phyloP scores from a whole-genome alignment of 305 asterid genomes.

The Salvia sclarea region DNA sequence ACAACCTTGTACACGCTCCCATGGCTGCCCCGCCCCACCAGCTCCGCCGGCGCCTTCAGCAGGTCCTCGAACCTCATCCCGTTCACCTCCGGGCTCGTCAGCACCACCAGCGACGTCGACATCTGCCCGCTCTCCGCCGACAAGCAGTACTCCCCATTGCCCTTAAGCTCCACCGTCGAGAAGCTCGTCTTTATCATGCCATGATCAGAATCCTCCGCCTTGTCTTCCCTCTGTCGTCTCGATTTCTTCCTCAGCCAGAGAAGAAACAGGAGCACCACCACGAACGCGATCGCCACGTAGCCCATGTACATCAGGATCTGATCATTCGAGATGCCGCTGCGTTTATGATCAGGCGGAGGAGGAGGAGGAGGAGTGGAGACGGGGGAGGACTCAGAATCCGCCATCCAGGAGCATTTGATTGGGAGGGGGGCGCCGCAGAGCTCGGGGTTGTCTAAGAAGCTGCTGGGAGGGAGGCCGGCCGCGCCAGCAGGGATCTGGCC shows the following conservation, averaged over 20 bases:
- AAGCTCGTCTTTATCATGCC: constrained; percentile 38
- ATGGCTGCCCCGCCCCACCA: constrained; percentile 73
- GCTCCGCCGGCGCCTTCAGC: constrained; percentile 85
- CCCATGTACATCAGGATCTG: constrained; percentile 68
- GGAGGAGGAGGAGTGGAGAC: neutral
- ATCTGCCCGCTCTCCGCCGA: constrained; percentile 38
- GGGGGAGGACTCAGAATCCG: neutral
- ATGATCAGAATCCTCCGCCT: no score
- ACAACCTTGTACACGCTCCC: constrained; percentile 74
- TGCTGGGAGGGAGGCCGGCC: constrained; percentile 28
- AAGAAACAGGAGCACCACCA: constrained; percentile 38
- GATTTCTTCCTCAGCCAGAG: constrained; percentile 45
- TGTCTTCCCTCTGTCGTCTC: no score
- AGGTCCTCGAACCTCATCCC: constrained; percentile 68
- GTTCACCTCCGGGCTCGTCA: constrained; percentile 50
- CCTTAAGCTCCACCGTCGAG: constrained; percentile 47
- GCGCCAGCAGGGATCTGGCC: constrained; percentile 55
- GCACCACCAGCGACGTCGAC: constrained; percentile 52
- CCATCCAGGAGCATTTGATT: constrained; percentile 22
- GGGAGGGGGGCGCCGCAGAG: constrained; percentile 60
- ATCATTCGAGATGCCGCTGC: constrained; percentile 32
- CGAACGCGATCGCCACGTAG: constrained; percentile 51
- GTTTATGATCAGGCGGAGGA: neutral
- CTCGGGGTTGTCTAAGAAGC: constrained; percentile 46
- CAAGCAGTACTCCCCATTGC: constrained; percentile 35